Conservation (phyloP, 208 protist species). For the Angomonas ambiguus region DNA sequence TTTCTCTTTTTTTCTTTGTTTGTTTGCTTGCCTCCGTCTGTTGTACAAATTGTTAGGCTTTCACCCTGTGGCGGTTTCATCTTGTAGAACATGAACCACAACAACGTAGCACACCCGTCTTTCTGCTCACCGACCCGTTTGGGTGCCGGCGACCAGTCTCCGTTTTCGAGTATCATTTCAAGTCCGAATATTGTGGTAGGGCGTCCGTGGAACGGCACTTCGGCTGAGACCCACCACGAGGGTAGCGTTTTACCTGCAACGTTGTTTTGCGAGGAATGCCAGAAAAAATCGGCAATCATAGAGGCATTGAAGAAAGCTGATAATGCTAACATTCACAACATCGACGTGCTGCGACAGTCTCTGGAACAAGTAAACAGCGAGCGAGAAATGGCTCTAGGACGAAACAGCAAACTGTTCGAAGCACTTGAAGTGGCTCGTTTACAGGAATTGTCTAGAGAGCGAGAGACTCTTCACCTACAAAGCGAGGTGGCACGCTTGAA, state of each 20-base stretch:
- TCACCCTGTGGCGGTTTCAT: background rate
- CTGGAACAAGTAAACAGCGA: background rate
- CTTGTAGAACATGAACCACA: no score
- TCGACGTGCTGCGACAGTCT: background rate
- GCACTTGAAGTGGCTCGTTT: background rate
- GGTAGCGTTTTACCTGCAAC: background rate
- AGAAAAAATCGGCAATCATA: background rate
- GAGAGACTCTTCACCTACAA: background rate
- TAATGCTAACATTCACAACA: background rate
- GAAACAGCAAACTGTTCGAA: background rate
- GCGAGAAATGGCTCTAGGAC: background rate
- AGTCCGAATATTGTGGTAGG: background rate
- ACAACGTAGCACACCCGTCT: background rate
- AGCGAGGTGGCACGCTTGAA: background rate
- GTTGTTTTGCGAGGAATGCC: background rate
- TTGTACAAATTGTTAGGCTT: no score
- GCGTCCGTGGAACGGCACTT: background rate
- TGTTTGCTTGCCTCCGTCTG: no score
- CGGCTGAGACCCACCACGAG: background rate
- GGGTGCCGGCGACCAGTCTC: background rate
- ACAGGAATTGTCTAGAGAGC: background rate
- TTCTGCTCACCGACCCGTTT: background rate
- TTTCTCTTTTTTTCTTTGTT: background rate
- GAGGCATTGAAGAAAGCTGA: background rate
- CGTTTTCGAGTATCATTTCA: background rate